Percentiles rank a stretch among this genome's conserved stretches.
Conservation (phyloP, 2,329 filamentous ascomycete genomes). For the Alternaria sp. region DNA sequence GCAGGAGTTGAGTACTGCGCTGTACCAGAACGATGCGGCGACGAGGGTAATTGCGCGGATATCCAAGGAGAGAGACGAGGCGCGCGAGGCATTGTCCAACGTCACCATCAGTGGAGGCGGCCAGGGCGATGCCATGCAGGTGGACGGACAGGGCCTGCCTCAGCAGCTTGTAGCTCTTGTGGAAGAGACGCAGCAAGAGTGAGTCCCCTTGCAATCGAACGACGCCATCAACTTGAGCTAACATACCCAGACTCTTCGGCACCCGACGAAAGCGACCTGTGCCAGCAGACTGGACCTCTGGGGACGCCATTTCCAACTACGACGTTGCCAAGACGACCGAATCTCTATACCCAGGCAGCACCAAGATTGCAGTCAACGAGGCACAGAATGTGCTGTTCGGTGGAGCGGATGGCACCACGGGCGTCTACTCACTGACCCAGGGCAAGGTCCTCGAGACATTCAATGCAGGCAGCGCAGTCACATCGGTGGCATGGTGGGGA, state of each 20-base stretch:
- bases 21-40: conserved; percentile 98
- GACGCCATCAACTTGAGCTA: conserved; percentile 19
- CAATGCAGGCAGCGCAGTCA: conserved; percentile 70
- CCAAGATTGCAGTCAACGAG: conserved; percentile 65
- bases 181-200: conserved; percentile 82
- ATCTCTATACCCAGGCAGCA: conserved; percentile 66
- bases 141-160: conserved; percentile 81
- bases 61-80: conserved; percentile 91
- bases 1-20: conserved; percentile 89
- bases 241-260: conserved; percentile 74
- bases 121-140: conserved; percentile 83
- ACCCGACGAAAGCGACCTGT: conserved; percentile 88
- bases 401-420: conserved; percentile 76
- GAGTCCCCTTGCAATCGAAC: conserved; percentile 45
- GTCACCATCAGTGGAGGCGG: conserved; percentile 73
- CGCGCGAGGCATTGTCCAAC: conserved; percentile 85
- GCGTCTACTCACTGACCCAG: conserved; percentile 80
- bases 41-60: conserved; percentile 91
- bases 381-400: conserved; percentile 75
- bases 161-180: conserved; percentile 75
- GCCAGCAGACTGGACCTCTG: conserved; percentile 83
- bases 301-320: conserved; percentile 72
- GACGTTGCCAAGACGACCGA: conserved; percentile 63
- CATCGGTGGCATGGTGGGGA: conserved; percentile 70
- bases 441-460: conserved; percentile 77